A percentile compares a stretch with the other conserved stretches of the same genome.
Conservation (phyloP, 805 yeast genomes). For the Dipodascopsis tothii region DNA sequence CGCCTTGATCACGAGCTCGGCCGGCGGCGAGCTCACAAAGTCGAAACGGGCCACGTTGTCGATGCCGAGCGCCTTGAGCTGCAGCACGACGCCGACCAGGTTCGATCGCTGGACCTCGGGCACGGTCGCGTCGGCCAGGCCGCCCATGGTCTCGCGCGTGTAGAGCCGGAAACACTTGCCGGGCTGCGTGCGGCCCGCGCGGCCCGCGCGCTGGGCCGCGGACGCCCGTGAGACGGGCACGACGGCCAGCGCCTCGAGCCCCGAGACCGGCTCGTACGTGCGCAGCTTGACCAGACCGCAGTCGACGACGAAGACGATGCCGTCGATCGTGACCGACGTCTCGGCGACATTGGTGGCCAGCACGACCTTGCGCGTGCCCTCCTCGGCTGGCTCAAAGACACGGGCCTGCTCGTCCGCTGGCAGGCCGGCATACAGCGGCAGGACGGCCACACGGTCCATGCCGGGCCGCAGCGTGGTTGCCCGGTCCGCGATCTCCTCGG, state of each 20-base stretch:
- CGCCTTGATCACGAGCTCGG: conserved; percentile 56
- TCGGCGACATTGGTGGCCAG: conserved; percentile 85
- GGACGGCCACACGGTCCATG: conserved; percentile 48
- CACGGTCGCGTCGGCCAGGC: conserved; percentile 51
- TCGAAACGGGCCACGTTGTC: conserved; percentile 56
- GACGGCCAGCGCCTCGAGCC: conserved; percentile 63
- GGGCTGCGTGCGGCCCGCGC: conserved; percentile 77
- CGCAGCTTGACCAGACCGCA: conserved; percentile 71
- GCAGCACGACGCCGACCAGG: conserved; percentile 55
- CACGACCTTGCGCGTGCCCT: conserved; percentile 55
- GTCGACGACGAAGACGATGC: conserved; percentile 69
- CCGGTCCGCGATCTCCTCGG: conserved; percentile 40
- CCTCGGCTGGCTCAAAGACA: conserved; percentile 47
- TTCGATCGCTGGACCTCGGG: conserved; percentile 81
- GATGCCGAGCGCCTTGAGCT: conserved; percentile 60
- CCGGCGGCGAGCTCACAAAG: conserved; percentile 69
- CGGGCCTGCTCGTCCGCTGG: conserved; percentile 62
- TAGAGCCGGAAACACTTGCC: conserved; percentile 65
- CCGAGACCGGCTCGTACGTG: conserved; percentile 64
- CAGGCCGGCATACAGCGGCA: conserved; percentile 69
- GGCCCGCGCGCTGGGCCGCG: conserved; percentile 71
- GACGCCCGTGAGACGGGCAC: conserved; percentile 72
- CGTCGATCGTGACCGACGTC: conserved; percentile 79
- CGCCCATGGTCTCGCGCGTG: conserved; percentile 42
- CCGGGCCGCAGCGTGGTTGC: conserved; percentile 44